phyloP scores from a whole-genome alignment of 1,139 yeast species.

The Kodamaea ohmeri region DNA sequence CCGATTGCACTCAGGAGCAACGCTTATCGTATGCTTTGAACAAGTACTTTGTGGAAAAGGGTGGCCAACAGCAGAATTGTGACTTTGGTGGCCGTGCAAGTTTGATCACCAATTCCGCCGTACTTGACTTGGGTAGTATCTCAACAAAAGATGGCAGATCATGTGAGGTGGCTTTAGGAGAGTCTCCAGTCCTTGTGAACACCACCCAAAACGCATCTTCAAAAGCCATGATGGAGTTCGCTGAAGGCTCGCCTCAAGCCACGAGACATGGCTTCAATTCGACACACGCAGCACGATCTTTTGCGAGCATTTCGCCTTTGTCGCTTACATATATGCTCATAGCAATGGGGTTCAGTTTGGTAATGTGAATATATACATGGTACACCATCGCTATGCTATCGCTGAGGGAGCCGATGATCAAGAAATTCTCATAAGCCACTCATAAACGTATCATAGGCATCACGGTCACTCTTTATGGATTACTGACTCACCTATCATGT shows the following conservation, averaged over 20 bases:
- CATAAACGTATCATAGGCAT: too few species aligned
- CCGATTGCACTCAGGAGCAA: slow-evolving; percentile 53
- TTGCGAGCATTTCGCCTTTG: background rate
- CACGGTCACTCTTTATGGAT: too few species aligned
- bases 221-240: background rate
- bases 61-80: slow-evolving; percentile 29
- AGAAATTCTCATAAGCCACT: too few species aligned
- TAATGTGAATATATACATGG: slow-evolving; percentile 3
- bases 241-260: background rate
- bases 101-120: slow-evolving; percentile 25
- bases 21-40: slow-evolving; percentile 54
- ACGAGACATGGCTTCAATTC: slow-evolving; percentile 1
- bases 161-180: slow-evolving; percentile 18
- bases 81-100: slow-evolving; percentile 40
- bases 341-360: background rate
- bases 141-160: slow-evolving; percentile 29
- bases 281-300: background rate
- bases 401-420: too few species aligned
- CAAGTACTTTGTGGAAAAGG: slow-evolving; percentile 37
- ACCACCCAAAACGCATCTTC: background rate
- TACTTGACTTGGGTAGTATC: slow-evolving; percentile 21
- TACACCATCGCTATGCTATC: background rate
- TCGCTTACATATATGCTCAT: slow-evolving; percentile 1
- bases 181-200: background rate
- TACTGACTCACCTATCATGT: too few species aligned